Base-by-base conservation (phyloP, 2,329 filamentous ascomycete genomes). In the Ascochyta pisi region DNA sequence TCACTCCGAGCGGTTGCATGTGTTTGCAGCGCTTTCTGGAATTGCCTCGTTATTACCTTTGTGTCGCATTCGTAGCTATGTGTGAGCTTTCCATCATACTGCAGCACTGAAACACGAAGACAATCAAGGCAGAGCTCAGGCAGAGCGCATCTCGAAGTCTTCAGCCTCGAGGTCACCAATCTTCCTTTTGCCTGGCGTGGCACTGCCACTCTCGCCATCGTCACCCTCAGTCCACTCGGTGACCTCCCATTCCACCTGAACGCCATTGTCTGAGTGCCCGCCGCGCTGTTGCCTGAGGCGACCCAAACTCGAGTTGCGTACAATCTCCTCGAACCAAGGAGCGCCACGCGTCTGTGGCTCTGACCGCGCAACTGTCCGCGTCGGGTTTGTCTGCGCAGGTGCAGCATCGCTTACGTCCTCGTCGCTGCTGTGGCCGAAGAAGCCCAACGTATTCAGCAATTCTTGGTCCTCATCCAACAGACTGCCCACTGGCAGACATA, bases 321-420 rank as follows among this genome's bases (percentile, higher is more conserved):
- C 84, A 81, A 96, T 83, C 61, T 86, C 85, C 65, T 96, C 91
- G 64, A 96, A 94, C 91, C 92, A 96, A 0, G 92, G 90, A 26
- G 94, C 83, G 3, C 89, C 88, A n/a, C 76, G 74, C 3, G 76
- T 51, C 23, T 61, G 64, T 31, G 74, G 65, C 26, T 65, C 63
- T 33, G 65, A 50, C 27, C 66, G 60, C 16, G 43, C 59, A 12
- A 69, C 52, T 3, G 58, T 38, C 6, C 62, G 66, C 4, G 60
- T 23, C 38, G 53, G 26, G 6, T 45, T 49, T 12, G 57, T 13
- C 10, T 59, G 63, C 23, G 63, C 60, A 22, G 60, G 57, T 5
- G 50, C 64, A 24, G 61, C 48, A 8, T 40, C 43, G 52, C 68
- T 57, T 64, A 54, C 49, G 51, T 73, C 63, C 27, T 70, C 65